A percentile compares a stretch with the other conserved stretches of the same genome.
These are phyloP conservation scores for Aspergillus alliaceus DNA, from an alignment of 2,329 filamentous ascomycete species.

Conservation along the genomic window DNA sequence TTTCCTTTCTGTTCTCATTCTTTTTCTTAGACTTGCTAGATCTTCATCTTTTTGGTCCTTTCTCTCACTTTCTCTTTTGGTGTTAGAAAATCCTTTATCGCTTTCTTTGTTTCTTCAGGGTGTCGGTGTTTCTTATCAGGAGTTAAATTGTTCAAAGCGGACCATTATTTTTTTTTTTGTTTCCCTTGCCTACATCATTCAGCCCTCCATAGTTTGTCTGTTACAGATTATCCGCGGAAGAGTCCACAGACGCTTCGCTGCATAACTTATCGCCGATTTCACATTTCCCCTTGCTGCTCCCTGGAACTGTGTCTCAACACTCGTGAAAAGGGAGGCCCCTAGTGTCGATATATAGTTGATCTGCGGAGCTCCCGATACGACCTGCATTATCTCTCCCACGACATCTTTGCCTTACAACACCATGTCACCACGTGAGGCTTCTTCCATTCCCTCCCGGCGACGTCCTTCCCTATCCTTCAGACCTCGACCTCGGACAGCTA, in stretches of 20 bases:
- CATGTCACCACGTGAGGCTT: constrained; percentile 35
- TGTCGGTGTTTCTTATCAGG: constrained; percentile 8
- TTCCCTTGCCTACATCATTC: constrained; percentile 8
- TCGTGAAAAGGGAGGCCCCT: constrained; percentile 4
- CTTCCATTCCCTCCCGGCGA: constrained; percentile 29
- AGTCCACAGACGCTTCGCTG: not conserved
- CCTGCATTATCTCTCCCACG: constrained; percentile 9
- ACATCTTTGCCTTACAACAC: constrained; percentile 9
- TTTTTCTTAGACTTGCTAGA: constrained; percentile 7
- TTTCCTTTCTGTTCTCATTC: constrained; percentile 14
- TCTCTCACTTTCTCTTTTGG: constrained; percentile 8
- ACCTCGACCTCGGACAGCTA: constrained; percentile 38
- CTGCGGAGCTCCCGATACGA: constrained; percentile 5
- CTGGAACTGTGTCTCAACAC: constrained; percentile 8
- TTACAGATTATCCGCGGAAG: not conserved
- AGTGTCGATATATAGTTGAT: constrained; percentile 11
- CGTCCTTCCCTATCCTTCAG: constrained; percentile 41
- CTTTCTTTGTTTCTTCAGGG: constrained; percentile 6
- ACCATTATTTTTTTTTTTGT: not conserved
- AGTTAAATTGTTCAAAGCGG: not conserved
- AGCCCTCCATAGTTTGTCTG: constrained; percentile 1
- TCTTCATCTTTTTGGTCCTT: constrained; percentile 8
- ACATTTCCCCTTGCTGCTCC: constrained; percentile 14
- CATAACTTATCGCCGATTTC: not conserved
- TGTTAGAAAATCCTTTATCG: constrained; percentile 15